Percentiles rank a stretch among this genome's conserved stretches.
Conservation (phyloP, 805 yeast genomes). For the Candida mattraensis region DNA sequence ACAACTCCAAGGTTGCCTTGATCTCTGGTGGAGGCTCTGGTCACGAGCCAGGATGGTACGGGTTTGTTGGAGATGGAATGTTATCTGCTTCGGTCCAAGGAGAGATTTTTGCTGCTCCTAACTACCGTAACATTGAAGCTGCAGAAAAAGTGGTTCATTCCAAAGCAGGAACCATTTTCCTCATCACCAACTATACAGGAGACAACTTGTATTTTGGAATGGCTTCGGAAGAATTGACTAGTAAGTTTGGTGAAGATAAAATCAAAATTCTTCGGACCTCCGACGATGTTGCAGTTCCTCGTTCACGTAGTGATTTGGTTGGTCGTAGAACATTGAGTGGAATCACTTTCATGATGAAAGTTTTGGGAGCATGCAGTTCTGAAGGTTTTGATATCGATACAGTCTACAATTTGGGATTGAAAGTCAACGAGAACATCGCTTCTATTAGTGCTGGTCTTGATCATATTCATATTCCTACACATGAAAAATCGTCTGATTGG, state of each 20-base stretch:
- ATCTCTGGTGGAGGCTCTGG: constrained; percentile 46
- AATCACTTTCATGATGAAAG: constrained; percentile 31
- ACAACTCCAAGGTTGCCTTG: constrained; percentile 30
- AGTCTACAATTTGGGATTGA: constrained; percentile 31
- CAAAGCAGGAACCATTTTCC: constrained; percentile 36
- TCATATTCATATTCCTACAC: constrained; percentile 40
- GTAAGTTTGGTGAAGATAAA: constrained; percentile 33
- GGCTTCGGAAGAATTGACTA: constrained; percentile 39
- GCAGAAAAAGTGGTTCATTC: constrained; percentile 38
- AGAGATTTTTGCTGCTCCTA: constrained; percentile 43
- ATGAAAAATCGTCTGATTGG: constrained; percentile 22
- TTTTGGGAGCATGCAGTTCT: constrained; percentile 35
- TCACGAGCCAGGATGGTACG: constrained; percentile 44
- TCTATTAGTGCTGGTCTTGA: constrained; percentile 40
- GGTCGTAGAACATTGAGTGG: constrained; percentile 41
- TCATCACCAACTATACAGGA: constrained; percentile 41
- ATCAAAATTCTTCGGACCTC: constrained; percentile 31
- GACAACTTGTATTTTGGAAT: constrained; percentile 41
- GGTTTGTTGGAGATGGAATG: constrained; percentile 41
- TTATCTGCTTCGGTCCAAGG: constrained; percentile 42
- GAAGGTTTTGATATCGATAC: constrained; percentile 28
- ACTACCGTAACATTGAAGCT: constrained; percentile 38
- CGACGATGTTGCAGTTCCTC: constrained; percentile 39
- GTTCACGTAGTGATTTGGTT: constrained; percentile 32
- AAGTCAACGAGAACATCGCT: constrained; percentile 30